Conservation (phyloP, 2,329 filamentous ascomycete species). For the Sporothrix inflata region DNA sequence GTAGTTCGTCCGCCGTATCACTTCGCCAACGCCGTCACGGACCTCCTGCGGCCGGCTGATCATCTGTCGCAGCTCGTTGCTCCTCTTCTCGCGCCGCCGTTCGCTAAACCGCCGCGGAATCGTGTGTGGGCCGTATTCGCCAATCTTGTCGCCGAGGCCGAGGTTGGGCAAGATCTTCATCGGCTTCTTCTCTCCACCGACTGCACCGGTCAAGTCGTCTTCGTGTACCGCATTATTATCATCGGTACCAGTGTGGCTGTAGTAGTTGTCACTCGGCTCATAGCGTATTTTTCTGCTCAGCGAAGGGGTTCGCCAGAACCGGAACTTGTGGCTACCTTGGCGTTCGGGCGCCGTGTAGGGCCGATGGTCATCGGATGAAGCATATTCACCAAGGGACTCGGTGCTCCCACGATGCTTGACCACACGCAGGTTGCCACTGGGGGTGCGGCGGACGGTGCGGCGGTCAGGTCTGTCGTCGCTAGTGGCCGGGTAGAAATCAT, state of each 20-base stretch:
- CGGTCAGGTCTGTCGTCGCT: slow-evolving; percentile 50
- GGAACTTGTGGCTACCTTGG: slow-evolving; percentile 33
- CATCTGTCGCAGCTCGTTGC: slow-evolving; percentile 60
- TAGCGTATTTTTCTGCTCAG: neutral
- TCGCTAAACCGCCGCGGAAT: slow-evolving; percentile 61
- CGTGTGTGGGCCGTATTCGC: slow-evolving; percentile 53
- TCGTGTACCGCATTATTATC: neutral
- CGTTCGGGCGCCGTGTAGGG: slow-evolving; percentile 45
- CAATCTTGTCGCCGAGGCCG: slow-evolving; percentile 54
- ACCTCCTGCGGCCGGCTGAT: slow-evolving; percentile 64
- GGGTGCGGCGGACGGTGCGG: slow-evolving; percentile 61
- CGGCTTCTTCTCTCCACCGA: neutral
- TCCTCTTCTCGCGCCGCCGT: slow-evolving; percentile 60
- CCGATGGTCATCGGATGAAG: slow-evolving; percentile 36
- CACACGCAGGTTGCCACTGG: slow-evolving; percentile 63
- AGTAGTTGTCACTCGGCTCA: neutral
- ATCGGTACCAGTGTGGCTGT: neutral
- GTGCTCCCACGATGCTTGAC: slow-evolving; percentile 57
- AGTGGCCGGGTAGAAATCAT: slow-evolving; percentile 38
- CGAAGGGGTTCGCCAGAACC: slow-evolving; percentile 31
- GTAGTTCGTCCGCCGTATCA: slow-evolving; percentile 53
- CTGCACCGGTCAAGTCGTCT: neutral
- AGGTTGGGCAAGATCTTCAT: slow-evolving; percentile 40
- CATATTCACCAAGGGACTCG: slow-evolving; percentile 46
- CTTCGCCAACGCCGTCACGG: slow-evolving; percentile 60